phyloP scores from a whole-genome alignment of 192 early-diverging fungal genomes.

The Dissophora ornata region DNA sequence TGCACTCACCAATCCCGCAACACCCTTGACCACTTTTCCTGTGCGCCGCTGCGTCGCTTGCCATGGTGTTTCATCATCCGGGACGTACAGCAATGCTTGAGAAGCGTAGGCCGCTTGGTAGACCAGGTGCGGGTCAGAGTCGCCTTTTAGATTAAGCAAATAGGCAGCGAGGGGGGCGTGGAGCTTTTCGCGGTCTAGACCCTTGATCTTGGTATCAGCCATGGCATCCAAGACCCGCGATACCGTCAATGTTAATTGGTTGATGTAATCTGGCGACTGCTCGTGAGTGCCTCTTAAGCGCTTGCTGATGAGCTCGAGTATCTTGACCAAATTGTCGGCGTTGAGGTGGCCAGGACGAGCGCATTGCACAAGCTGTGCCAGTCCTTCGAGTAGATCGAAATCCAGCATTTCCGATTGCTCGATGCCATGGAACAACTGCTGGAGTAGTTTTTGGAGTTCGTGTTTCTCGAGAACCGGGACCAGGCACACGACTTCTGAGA shows the following conservation, averaged over 20 bases:
- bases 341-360: neutral
- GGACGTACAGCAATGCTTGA: constrained; percentile 17
- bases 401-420: neutral
- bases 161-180: neutral
- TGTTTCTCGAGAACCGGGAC: constrained; percentile 2
- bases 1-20: neutral
- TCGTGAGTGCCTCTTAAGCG: neutral
- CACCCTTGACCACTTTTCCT: neutral
- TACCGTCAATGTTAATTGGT: constrained; percentile 3
- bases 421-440: neutral
- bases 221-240: constrained; percentile 12
- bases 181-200: neutral
- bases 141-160: neutral
- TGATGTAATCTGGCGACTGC: neutral
- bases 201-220: constrained; percentile 8
- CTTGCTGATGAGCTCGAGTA: neutral
- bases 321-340: neutral
- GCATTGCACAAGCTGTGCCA: neutral
- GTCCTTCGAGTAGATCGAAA: neutral
- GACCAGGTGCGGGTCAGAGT: constrained; percentile 4
- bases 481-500: neutral
- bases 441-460: neutral
- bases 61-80: neutral
- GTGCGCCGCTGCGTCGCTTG: neutral
- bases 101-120: constrained; percentile 13